Evolutionary conservation across 2,329 filamentous ascomycete genomes (phyloP).

Genomic region (Beauveria caledonica): DNA sequence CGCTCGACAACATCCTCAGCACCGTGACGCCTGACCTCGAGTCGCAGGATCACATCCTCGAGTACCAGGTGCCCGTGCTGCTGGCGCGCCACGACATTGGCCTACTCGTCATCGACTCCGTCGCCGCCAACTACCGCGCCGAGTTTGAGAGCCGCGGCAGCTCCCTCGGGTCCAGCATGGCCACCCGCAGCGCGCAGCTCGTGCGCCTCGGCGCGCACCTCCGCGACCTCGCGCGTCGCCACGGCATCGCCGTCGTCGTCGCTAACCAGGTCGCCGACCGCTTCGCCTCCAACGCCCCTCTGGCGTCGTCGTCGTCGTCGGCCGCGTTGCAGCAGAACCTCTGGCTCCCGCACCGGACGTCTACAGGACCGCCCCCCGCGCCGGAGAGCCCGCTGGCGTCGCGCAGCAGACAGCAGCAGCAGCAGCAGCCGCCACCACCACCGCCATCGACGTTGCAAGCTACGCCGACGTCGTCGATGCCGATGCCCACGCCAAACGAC

Average conservation of each 20-base stretch:
- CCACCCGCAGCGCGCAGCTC: constrained; percentile 67
- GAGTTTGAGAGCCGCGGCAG: constrained; percentile 60
- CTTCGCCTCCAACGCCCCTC: constrained; percentile 38
- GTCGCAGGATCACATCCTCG: constrained; percentile 88
- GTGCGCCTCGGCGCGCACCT: constrained; percentile 68
- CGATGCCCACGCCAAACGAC: constrained; percentile 23
- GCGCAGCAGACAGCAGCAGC: constrained; percentile 27
- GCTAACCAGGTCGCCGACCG: constrained; percentile 94
- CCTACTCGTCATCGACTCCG: constrained; percentile 79
- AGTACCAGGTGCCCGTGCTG: constrained; percentile 84
- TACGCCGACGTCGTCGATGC: constrained; percentile 33
- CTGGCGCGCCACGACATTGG: constrained; percentile 69
- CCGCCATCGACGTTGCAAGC: constrained; percentile 22
- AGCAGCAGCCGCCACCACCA: constrained; percentile 22
- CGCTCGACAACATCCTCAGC: constrained; percentile 68
- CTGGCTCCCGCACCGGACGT: constrained; percentile 20
- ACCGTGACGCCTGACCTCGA: constrained; percentile 85
- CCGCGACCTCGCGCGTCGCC: constrained; percentile 62
- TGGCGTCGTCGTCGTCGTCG: constrained; percentile 14
- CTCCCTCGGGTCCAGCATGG: constrained; percentile 50
- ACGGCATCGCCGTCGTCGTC: constrained; percentile 78
- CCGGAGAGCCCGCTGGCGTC: constrained; percentile 42
- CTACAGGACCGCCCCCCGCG: not conserved
- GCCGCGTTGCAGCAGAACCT: constrained; percentile 15
- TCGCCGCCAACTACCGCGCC: constrained; percentile 91